phyloP scores from a whole-genome alignment of 441 rosid species.

The Gossypium lobatum region DNA sequence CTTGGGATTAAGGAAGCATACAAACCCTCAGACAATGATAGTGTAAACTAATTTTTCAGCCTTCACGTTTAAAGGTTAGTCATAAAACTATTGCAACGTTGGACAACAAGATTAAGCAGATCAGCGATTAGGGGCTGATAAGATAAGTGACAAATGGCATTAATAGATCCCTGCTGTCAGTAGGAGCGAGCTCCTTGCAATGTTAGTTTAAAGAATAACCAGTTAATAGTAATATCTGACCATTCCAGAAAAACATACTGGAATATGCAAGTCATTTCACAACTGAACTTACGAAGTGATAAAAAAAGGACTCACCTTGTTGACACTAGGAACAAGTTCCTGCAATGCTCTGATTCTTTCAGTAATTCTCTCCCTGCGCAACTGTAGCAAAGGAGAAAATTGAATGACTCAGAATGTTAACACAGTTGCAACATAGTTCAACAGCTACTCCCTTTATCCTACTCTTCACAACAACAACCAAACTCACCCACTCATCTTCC shows the following conservation, averaged over 20 bases:
- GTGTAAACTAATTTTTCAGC: not conserved
- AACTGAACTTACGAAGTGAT: constrained; percentile 3
- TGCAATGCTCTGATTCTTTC: constrained; percentile 96
- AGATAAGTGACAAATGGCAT: not conserved
- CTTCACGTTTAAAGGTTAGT: not conserved
- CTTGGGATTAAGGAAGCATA: not conserved
- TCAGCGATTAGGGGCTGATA: not conserved
- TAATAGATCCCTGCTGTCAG: not conserved
- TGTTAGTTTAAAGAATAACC: not conserved
- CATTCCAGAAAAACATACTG: not conserved
- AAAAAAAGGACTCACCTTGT: constrained; percentile 51
- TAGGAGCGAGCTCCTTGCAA: not conserved
- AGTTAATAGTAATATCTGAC: not conserved
- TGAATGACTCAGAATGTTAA: constrained; percentile 2
- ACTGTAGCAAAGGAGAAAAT: constrained; percentile 35
- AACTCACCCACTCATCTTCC: not conserved
- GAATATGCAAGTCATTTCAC: not conserved
- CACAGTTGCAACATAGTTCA: not conserved
- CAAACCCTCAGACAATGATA: not conserved
- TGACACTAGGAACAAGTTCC: constrained; percentile 95
- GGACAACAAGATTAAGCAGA: not conserved
- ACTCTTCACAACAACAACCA: not conserved
- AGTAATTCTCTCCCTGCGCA: constrained; percentile 95
- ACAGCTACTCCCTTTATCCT: not conserved
- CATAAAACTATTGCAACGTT: not conserved